Conservation (phyloP, 148 eudicot genomes). For the Chenopodium quinoa region DNA sequence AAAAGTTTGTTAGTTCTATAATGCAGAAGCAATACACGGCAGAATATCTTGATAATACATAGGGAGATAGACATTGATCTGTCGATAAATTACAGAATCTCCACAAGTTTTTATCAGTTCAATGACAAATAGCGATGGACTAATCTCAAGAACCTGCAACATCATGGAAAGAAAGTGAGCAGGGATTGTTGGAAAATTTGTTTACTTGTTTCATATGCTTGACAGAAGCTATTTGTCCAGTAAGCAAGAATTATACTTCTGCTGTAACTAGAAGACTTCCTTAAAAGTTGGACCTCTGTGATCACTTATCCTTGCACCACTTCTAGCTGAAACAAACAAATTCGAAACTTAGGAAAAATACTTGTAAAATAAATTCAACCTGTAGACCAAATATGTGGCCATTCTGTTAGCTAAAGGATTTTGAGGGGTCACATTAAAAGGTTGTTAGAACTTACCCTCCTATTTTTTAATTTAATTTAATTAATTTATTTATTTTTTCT, state of each 20-base stretch:
- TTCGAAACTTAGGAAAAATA: constrained; percentile 11
- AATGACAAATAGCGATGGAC: constrained; percentile 70
- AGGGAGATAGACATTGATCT: constrained; percentile 38
- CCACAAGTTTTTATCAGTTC: constrained; percentile 75
- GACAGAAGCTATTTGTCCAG: too few relatives aligned
- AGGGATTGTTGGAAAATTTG: not conserved
- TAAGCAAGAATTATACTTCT: constrained; percentile 36
- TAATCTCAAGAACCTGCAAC: constrained; percentile 87
- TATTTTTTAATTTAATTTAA: constrained; percentile 39
- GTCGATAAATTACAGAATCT: constrained; percentile 67
- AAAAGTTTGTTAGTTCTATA: too few relatives aligned
- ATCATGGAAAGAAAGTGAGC: not conserved
- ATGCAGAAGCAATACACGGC: too few relatives aligned
- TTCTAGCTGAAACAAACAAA: constrained; percentile 47
- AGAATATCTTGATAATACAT: not conserved
- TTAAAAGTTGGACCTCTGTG: constrained; percentile 32
- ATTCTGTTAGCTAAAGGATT: not conserved
- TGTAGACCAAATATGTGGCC: not conserved
- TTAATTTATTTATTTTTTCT: constrained; percentile 36
- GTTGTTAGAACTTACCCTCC: constrained; percentile 53
- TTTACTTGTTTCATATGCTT: not conserved
- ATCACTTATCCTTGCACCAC: constrained; percentile 58
- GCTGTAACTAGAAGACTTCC: constrained; percentile 72
- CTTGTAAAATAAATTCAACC: not conserved
- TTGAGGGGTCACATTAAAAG: not conserved